These are phyloP conservation scores for Termitomyces sp. DNA, from an alignment of 768 basidiomycete species.

Conservation along the genomic window DNA sequence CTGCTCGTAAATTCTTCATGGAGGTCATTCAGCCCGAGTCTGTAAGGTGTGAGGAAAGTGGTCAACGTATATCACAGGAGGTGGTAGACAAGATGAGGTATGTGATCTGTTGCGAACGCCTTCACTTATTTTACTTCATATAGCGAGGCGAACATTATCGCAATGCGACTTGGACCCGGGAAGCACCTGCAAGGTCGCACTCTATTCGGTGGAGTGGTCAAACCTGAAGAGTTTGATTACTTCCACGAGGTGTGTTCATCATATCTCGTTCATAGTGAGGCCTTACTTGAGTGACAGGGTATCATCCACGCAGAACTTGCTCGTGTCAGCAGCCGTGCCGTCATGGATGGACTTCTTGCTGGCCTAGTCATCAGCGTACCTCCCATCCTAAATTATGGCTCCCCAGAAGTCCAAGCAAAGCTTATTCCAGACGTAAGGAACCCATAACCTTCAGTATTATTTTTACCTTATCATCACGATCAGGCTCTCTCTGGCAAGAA, in stretches of 20 bases:
- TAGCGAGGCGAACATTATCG: conserved; percentile 75
- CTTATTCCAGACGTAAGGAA: conserved; percentile 65
- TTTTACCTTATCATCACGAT: background rate
- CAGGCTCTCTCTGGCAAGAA: conserved; percentile 69
- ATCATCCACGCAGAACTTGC: conserved; percentile 82
- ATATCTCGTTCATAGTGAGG: too few species aligned
- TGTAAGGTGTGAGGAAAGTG: conserved; percentile 75
- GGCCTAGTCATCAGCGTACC: conserved; percentile 87
- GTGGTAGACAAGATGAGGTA: conserved; percentile 86
- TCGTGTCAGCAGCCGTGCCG: conserved; percentile 82
- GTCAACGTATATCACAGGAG: conserved; percentile 81
- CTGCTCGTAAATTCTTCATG: conserved; percentile 73
- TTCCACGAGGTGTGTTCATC: conserved; percentile 75
- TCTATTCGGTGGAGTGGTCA: conserved; percentile 73
- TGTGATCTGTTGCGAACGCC: background rate
- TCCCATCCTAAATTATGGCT: conserved; percentile 86
- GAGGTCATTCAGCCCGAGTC: conserved; percentile 78
- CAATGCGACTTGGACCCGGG: conserved; percentile 90
- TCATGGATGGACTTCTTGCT: conserved; percentile 82
- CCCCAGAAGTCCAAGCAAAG: conserved; percentile 64
- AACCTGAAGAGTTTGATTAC: conserved; percentile 87
- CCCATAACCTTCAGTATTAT: background rate
- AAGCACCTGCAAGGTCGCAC: conserved; percentile 80
- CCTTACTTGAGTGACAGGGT: conserved; percentile 38
- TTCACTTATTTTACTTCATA: background rate